These are phyloP conservation scores for Tuber calosporum DNA, from an alignment of 495 filamentous ascomycete species.

Conservation along the genomic window DNA sequence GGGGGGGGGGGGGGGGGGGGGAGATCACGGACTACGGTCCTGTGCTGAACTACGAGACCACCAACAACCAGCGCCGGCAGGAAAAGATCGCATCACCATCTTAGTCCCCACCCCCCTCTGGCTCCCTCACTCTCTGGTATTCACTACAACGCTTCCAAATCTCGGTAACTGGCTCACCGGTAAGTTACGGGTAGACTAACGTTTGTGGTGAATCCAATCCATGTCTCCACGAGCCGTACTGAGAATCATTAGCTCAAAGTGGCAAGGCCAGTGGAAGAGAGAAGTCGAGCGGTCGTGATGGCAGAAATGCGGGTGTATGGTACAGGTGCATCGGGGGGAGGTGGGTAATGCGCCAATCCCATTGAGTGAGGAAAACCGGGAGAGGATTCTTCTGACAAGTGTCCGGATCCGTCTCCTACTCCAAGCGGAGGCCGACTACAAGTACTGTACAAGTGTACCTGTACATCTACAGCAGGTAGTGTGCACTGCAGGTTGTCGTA, in stretches of 20 bases:
- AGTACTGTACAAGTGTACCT: too few species aligned
- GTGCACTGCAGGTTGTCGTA: too few species aligned
- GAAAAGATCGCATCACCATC: slow-evolving; percentile 1
- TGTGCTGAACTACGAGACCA: neutral
- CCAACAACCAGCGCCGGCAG: slow-evolving; percentile 1
- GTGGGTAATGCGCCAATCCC: neutral
- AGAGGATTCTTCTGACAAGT: neutral
- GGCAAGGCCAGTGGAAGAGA: neutral
- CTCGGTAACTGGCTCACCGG: neutral
- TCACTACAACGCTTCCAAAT: neutral
- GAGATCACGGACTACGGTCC: neutral
- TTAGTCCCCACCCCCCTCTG: neutral
- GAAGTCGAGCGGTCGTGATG: neutral
- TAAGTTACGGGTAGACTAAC: slow-evolving; percentile 4
- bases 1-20: neutral
- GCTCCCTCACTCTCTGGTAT: neutral
- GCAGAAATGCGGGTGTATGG: neutral
- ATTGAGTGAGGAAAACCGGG: neutral
- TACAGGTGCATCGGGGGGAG: neutral
- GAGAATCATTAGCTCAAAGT: neutral
- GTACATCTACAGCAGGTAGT: neutral
- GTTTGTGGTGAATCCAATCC: neutral
- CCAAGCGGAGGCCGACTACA: neutral
- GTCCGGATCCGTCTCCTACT: neutral
- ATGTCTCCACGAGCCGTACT: neutral